Evolutionary conservation across 371 early-diverging fungal species (phyloP).

Genomic region (Chytridiales sp.): DNA sequence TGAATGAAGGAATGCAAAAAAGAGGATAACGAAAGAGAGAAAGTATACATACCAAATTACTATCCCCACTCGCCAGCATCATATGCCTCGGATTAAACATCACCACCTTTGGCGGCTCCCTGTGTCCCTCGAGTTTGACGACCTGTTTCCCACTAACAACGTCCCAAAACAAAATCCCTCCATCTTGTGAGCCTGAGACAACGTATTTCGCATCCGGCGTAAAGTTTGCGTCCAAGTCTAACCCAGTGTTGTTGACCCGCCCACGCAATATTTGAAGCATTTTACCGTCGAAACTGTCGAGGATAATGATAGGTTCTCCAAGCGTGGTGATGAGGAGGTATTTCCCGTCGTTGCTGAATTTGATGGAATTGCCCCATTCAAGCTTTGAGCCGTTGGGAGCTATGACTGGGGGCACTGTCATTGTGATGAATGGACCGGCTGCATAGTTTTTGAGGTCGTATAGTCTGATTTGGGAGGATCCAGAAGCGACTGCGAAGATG

Average conservation of each 20-base stretch:
- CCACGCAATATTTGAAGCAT: slow-evolving; percentile 57
- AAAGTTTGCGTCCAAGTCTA: slow-evolving; percentile 53
- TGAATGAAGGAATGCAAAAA: too few relatives aligned
- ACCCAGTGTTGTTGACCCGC: slow-evolving; percentile 37
- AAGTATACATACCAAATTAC: too few relatives aligned
- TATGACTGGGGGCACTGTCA: slow-evolving; percentile 27
- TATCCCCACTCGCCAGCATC: too few relatives aligned
- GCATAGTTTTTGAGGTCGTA: slow-evolving; percentile 70
- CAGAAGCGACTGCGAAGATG: slow-evolving; percentile 71
- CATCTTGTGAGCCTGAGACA: too few relatives aligned
- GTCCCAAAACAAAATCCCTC: too few relatives aligned
- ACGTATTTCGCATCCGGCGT: slow-evolving; percentile 79
- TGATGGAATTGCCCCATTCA: slow-evolving; percentile 56
- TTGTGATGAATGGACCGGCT: slow-evolving; percentile 48
- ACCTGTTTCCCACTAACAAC: too few relatives aligned
- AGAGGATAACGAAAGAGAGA: too few relatives aligned
- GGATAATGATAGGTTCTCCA: slow-evolving; percentile 59
- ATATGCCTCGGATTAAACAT: too few relatives aligned
- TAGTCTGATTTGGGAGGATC: slow-evolving; percentile 54
- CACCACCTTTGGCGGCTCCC: too few relatives aligned
- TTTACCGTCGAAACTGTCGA: slow-evolving; percentile 68
- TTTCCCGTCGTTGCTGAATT: slow-evolving; percentile 76
- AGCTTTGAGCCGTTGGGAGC: not conserved
- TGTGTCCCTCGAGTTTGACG: too few relatives aligned
- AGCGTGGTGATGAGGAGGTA: slow-evolving; percentile 70